Conservation (phyloP, 2,329 filamentous ascomycete genomes). For the Colletotrichum cordylinicola region DNA sequence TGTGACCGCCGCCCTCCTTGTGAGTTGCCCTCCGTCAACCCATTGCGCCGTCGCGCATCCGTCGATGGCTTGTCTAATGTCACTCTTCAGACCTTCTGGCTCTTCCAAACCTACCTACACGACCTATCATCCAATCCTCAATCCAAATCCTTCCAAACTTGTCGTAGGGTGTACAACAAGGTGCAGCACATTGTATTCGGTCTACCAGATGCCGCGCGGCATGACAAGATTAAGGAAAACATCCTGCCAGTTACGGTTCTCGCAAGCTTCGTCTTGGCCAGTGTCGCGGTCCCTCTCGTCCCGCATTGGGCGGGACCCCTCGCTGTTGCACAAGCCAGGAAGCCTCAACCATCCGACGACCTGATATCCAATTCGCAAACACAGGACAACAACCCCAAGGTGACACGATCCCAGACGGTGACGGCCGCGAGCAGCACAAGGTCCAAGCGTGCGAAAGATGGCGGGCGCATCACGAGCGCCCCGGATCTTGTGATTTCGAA, state of each 20-base stretch:
- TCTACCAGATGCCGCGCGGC: constrained; percentile 69
- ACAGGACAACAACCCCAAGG: constrained; percentile 47
- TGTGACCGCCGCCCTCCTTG: constrained; percentile 81
- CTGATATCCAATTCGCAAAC: constrained; percentile 61
- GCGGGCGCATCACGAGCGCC: constrained; percentile 50
- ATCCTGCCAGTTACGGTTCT: constrained; percentile 80
- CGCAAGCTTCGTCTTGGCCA: constrained; percentile 80
- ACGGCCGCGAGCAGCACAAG: constrained; percentile 55
- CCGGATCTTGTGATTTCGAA: constrained; percentile 39
- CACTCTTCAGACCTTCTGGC: constrained; percentile 79
- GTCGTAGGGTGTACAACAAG: constrained; percentile 84
- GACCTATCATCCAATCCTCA: constrained; percentile 79
- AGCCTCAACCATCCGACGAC: constrained; percentile 69
- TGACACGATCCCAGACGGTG: constrained; percentile 74
- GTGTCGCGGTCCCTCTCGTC: constrained; percentile 75
- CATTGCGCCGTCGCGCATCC: neutral
- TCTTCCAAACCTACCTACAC: constrained; percentile 87
- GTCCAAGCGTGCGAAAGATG: constrained; percentile 53
- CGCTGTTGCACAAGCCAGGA: constrained; percentile 81
- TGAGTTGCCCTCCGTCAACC: constrained; percentile 48
- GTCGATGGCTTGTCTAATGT: neutral
- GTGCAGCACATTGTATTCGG: constrained; percentile 89
- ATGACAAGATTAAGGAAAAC: constrained; percentile 83
- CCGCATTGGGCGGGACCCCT: constrained; percentile 82
- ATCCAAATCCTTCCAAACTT: constrained; percentile 80